Percentiles rank a stretch among this genome's conserved stretches.
These are phyloP conservation scores for Botrytis porri DNA, from an alignment of 2,329 filamentous ascomycete species.

Conservation along the genomic window DNA sequence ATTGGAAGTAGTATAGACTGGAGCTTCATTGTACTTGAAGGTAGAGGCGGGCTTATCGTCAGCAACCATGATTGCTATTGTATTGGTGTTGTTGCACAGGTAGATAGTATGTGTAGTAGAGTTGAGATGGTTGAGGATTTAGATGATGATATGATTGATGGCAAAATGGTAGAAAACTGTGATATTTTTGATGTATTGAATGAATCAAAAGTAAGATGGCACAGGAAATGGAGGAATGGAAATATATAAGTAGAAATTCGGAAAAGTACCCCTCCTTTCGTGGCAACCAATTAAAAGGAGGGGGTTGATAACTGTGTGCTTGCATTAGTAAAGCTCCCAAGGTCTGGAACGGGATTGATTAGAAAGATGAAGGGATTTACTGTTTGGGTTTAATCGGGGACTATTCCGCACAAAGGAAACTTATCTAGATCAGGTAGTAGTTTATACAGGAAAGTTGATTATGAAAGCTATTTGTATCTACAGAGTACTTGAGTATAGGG, in stretches of 20 bases:
- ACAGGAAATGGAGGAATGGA: constrained; percentile 9
- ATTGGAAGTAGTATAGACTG: constrained; percentile 59
- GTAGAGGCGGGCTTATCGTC: constrained; percentile 46
- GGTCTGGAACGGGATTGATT: constrained; percentile 17
- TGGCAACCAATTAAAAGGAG: constrained; percentile 17
- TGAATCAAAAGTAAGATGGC: neutral
- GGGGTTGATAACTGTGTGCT: constrained; percentile 14
- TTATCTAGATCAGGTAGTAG: neutral
- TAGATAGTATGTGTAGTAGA: neutral
- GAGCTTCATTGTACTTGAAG: constrained; percentile 55
- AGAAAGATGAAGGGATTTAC: neutral
- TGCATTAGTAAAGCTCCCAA: constrained; percentile 18
- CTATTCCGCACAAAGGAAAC: neutral
- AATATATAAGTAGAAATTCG: constrained; percentile 15
- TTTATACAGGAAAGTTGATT: neutral
- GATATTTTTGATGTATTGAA: neutral
- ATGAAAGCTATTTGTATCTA: neutral
- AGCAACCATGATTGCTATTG: constrained; percentile 42
- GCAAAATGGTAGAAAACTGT: neutral
- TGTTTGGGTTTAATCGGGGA: neutral
- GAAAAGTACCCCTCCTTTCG: neutral
- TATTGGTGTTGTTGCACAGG: neutral
- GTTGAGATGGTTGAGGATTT: neutral
- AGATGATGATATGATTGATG: neutral
- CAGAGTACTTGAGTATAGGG: neutral